These are phyloP conservation scores for rapeseed (Brassica napus) DNA, from an alignment of 345 rosid species.

Conservation along the genomic window DNA sequence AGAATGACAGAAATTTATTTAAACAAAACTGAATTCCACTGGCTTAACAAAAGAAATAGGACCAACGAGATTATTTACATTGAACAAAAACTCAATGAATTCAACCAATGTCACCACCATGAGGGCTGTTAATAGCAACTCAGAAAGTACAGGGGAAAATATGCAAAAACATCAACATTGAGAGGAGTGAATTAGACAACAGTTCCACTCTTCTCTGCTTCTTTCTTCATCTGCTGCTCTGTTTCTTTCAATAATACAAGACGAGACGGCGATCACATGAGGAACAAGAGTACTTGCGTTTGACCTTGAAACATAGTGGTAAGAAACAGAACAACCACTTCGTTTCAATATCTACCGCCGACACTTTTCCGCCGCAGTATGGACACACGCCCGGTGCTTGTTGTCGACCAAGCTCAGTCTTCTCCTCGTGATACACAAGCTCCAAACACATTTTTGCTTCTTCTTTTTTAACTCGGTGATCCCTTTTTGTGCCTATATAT, in stretches of 20 bases:
- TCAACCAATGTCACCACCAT: conserved; percentile 23
- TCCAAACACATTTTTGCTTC: conserved; percentile 54
- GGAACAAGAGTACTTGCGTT: conserved; percentile 63
- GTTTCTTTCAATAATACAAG: conserved; percentile 28
- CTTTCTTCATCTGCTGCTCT: neutral
- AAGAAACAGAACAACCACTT: conserved; percentile 81
- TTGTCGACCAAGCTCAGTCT: conserved; percentile 67
- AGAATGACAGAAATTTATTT: neutral
- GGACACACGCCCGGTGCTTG: conserved; percentile 81
- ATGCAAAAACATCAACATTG: conserved; percentile 29
- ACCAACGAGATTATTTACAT: conserved; percentile 20
- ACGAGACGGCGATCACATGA: conserved; percentile 59
- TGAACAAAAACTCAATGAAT: neutral
- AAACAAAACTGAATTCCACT: neutral
- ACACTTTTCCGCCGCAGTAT: conserved; percentile 72
- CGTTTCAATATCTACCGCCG: conserved; percentile 67
- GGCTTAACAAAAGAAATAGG: neutral
- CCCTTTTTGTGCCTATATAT: neutral
- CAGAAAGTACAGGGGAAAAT: neutral
- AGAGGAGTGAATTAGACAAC: conserved; percentile 10
- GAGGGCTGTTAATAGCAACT: neutral
- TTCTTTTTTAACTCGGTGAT: neutral
- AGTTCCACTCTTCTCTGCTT: neutral
- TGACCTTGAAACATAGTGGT: conserved; percentile 64
- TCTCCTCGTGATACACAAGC: conserved; percentile 54